Evolutionary conservation across 352 stramenopile species (phyloP).

Genomic region (Phytophthora hibernalis): DNA sequence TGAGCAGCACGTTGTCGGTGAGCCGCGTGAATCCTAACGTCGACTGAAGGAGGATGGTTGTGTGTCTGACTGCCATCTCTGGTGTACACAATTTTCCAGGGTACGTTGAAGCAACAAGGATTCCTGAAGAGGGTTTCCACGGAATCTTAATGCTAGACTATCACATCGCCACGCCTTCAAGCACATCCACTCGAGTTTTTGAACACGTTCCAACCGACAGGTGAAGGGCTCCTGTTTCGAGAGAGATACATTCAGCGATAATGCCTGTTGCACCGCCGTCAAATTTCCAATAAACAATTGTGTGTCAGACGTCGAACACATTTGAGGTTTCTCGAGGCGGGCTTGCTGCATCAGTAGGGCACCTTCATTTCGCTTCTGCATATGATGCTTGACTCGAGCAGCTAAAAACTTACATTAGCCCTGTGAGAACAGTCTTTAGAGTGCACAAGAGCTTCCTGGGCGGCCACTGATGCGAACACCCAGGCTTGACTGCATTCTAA

Average conservation of each 20-base stretch:
- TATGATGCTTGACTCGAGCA: constrained; percentile 25
- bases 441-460: constrained; percentile 28
- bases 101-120: constrained; percentile 63
- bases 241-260: constrained; percentile 38
- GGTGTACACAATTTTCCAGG: too few species aligned
- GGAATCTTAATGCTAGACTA: constrained; percentile 45
- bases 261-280: constrained; percentile 43
- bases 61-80: too few species aligned
- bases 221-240: constrained; percentile 51
- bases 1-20: too few species aligned
- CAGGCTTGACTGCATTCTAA: constrained; percentile 50
- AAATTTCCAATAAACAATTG: constrained; percentile 37
- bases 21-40: too few species aligned
- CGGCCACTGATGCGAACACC: constrained; percentile 36
- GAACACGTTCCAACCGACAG: constrained; percentile 45
- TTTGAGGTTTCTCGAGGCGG: constrained; percentile 28
- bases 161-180: constrained; percentile 63
- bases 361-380: constrained; percentile 33
- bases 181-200: constrained; percentile 73
- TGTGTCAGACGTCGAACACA: background rate
- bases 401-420: constrained; percentile 38
- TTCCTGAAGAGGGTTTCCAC: constrained; percentile 58
- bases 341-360: constrained; percentile 42
- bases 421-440: constrained; percentile 39
- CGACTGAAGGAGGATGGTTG: too few species aligned